Base-by-base conservation (phyloP, 2,329 filamentous ascomycete species). In the Phoma sp. region DNA sequence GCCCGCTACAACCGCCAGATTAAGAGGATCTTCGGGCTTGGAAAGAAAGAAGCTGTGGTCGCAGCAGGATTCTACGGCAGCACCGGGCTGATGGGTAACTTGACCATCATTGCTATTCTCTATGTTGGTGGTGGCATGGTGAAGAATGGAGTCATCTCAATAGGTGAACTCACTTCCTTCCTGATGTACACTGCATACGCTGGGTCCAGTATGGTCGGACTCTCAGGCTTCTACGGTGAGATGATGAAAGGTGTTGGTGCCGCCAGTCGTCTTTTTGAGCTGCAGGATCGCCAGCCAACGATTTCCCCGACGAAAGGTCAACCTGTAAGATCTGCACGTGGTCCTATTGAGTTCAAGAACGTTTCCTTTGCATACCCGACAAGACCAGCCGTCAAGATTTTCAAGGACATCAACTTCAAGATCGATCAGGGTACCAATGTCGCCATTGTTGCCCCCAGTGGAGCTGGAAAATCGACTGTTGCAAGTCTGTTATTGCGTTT, bases 191-290 rank as follows among this genome's bases (percentile, higher is more conserved):
- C 93, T 3, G 93, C 91, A 3, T 98, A 88, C 65, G 86, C 86
- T 47, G 86, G 86, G 14, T 95, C 90, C 43, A 96, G 91, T 75
- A 84, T 99, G 60, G 96, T 98, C 65, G 95, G 95, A 4, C 81
- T 99, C 1, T 96, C 92, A 4, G 91, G 90, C 52, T 99, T 99
- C 78, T 99, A 97, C 76, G 96, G 93, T 0, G 95, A 99, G 73
- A 82, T 99, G 58, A 99, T 99, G 95, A 99, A 99, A 76, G 96
- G 96, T 37, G 93, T 96, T 4, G 95, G 96, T 67, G 95, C 95
- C 37, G 95, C 95, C n/a, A 96, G 89, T 68, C 89, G 95, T 56
- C 82, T 99, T 1, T 99, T 99, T 69, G 95, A 99, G 71, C 83
- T 99, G 5, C 93, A 98, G 72, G 95, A 99, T 73, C 88, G 95